Evolutionary conservation across 1,139 yeast genomes (phyloP).

Genomic region (Kluyveromyces sp.): DNA sequence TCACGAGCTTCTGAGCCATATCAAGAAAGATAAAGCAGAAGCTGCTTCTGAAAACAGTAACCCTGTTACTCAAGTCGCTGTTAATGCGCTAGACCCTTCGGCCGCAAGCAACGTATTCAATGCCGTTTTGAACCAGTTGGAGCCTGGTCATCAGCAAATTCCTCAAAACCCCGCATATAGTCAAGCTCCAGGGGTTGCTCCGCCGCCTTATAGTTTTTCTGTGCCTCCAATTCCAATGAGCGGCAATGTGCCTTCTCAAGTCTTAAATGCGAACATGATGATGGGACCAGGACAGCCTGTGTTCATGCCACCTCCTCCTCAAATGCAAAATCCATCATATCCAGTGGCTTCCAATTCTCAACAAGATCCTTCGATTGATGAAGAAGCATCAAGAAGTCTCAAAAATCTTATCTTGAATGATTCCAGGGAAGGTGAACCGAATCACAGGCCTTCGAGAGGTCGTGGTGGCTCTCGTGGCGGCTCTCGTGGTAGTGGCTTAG

Average conservation of each 20-base stretch:
- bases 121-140: slow-evolving; percentile 29
- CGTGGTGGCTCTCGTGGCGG: background rate
- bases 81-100: slow-evolving; percentile 12
- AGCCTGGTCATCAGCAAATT: slow-evolving; percentile 21
- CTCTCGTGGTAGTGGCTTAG: background rate
- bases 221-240: slow-evolving; percentile 12
- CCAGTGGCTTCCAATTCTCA: background rate
- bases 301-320: slow-evolving; percentile 12
- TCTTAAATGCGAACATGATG: slow-evolving; percentile 18
- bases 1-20: slow-evolving; percentile 24
- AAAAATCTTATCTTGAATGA: slow-evolving; percentile 20
- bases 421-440: slow-evolving; percentile 4
- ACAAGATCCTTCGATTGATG: background rate
- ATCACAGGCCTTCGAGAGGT: background rate
- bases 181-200: slow-evolving; percentile 13
- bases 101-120: slow-evolving; percentile 32
- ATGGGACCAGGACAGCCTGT: slow-evolving; percentile 11
- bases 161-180: slow-evolving; percentile 10
- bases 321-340: background rate
- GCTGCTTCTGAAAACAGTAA: slow-evolving; percentile 4
- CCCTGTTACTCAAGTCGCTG: slow-evolving; percentile 9
- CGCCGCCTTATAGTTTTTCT: slow-evolving; percentile 27
- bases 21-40: slow-evolving; percentile 18
- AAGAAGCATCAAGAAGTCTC: slow-evolving; percentile 19
- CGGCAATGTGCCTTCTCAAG: slow-evolving; percentile 13